Evolutionary conservation across 495 filamentous ascomycete genomes (phyloP), one percentile per base, ranked within the genome.

Genomic region (Lophiostoma macrostomum): DNA sequence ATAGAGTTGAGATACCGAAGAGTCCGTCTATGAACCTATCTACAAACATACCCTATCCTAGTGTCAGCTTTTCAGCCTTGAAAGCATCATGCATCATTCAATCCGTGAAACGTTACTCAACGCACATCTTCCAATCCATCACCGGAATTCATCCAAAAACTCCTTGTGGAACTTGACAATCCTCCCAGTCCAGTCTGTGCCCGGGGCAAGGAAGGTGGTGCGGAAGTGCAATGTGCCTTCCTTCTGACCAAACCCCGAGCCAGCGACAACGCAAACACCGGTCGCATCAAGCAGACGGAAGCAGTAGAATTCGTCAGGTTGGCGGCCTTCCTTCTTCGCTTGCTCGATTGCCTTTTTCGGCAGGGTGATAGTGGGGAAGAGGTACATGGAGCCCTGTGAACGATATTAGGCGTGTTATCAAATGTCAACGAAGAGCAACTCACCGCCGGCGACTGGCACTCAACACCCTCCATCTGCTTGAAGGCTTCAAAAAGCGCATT

Each of bases 121-220:
- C n/a, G n/a, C n/a, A n/a, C n/a, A n/a, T n/a, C n/a, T n/a, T n/a
- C n/a, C n/a, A n/a, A n/a, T n/a, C n/a, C n/a, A n/a, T n/a, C n/a
- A 43, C 36, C 72, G 70, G 65, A 80, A 96, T 77, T 96, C 81
- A 14, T 86, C 79, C 83, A 97, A 88, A 67, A 97, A 97, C 50
- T 87, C 84, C 64, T 81, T 69, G 71, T 98, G 93, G 74, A 97
- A 98, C 71, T 87, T 84, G 55, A 81, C 81, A 57, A 98, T 87
- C 55, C 83, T 80, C 30, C 85, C 85, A 27, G 94, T 84, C 93
- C 93, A 98, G 65, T 95, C 90, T 5, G 90, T 95, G 3, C 93
- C 93, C 0, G 94, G 93, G 4, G 93, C 90, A 50, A 97, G 74
- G 77, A 98, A 98, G 4, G 94, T 98, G 1, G 93, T 98, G 58